Evolutionary conservation across 441 rosid species (phyloP), one percentile per base, ranked within the genome.

Genomic region (Brassica hybrid): DNA sequence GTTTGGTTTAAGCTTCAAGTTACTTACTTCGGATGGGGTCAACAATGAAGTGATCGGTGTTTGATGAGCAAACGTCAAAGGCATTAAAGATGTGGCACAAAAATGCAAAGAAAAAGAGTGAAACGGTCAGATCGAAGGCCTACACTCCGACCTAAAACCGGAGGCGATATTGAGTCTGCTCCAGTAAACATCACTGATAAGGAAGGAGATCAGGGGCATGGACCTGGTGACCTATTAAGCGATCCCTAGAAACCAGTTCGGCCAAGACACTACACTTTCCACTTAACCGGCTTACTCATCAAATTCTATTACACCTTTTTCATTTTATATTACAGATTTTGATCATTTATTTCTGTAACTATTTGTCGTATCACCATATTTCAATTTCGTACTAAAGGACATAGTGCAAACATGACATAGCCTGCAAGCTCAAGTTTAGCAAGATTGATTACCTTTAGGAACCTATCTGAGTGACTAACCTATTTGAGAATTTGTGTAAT

Each of bases 41-140:
- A 36, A 92, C 92, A 71, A 94, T 96, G 99, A 96, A 94, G 85
- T 81, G 83, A 71, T 88, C 99, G 2, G 92, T 96, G 65, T 96
- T 96, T 68, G 99, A 96, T 77, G 92, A 94, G 0, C 97, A 91
- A 85, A 92, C 98, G 6, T 86, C 92, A 0, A 92, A 82, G 97
- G 1, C 98, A 13, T 79, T 96, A 48, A 92, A 71, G 84, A 86
- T 82, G 65, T 94, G 97, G 99, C 99, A 87, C 45, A 91, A 58
- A 36, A n/a, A n/a, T n/a, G n/a, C n/a, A n/a, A n/a, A n/a, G n/a
- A n/a, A n/a, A n/a, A n/a, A n/a, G n/a, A n/a, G n/a, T n/a, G n/a
- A n/a, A n/a, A n/a, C n/a, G n/a, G n/a, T n/a, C n/a, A n/a, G n/a
- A n/a, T n/a, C n/a, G n/a, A n/a, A n/a, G n/a, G n/a, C n/a, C n/a